Base-by-base conservation (phyloP, 306 rosid species). In the Vicia sativa region DNA sequence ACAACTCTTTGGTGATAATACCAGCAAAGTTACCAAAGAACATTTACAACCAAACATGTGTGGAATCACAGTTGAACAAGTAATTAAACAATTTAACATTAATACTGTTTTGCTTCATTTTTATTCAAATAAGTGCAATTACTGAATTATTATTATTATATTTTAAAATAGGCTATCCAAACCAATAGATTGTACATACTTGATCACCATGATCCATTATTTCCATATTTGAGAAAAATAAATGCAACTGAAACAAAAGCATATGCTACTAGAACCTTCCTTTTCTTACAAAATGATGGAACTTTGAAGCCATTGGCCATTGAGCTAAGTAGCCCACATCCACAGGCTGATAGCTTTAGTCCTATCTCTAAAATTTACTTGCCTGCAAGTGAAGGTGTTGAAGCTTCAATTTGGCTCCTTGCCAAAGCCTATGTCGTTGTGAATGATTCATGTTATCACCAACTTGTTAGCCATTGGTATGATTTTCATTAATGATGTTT, bases 291-390 rank as follows among this genome's bases (percentile, higher is more conserved):
- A 80, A 68, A 74, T 18, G 81, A 87, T 75, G 89, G 92, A 54
- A 89, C 90, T 38, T 71, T 89, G 72, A 89, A 83, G 74, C 96
- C 96, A 31, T n/a, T 89, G 68, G 96, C 77, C 11, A 85, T 87
- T 56, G 95, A 87, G 71, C 74, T 87, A 54, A 85, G 90, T 67
- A 72, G 71, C 50, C 90, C 89, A 7, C 82, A 82, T 54, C 83
- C 82, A 8, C 76, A 78, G 31, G 96, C 86, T 56, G 92, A 89
- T 38, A 67, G 57, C 1, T 67, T 19, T 60, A 92, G 92, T 28
- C 81, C 78, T 34, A 8, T 73, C 38, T 81, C 86, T 23, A 62
- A 74, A 53, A 80, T 87, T 14, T 87, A 79, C 52, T 35, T 76
- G 0, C 92, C 92, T 8, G 65, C 89, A 49, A 77, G 55, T 4